These are phyloP conservation scores for Tieghemiomyces parasiticus DNA, from an alignment of 192 early-diverging fungal species.

Conservation along the genomic window DNA sequence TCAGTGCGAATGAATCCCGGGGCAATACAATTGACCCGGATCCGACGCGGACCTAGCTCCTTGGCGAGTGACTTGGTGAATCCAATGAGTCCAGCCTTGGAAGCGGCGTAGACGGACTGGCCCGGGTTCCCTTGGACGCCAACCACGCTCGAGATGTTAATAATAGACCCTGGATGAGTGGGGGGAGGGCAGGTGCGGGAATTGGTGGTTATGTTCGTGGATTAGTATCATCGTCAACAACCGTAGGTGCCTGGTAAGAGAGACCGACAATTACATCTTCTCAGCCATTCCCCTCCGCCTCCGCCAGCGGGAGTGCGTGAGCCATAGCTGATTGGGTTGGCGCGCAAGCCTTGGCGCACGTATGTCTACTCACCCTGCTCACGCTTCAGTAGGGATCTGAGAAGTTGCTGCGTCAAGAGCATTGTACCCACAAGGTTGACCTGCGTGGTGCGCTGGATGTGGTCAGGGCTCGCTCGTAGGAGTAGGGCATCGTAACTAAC, in stretches of 20 bases:
- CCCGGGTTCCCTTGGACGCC: constrained; percentile 60
- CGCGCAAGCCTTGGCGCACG: background rate
- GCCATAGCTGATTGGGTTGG: too few relatives aligned
- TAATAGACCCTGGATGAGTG: constrained; percentile 38
- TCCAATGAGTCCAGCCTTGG: constrained; percentile 74
- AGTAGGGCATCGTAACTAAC: constrained; percentile 38
- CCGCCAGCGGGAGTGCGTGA: too few relatives aligned
- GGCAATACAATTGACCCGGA: constrained; percentile 69
- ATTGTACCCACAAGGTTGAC: constrained; percentile 64
- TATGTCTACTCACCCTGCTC: constrained; percentile 24
- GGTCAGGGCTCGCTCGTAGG: constrained; percentile 23
- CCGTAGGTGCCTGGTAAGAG: too few relatives aligned
- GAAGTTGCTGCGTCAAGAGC: constrained; percentile 29
- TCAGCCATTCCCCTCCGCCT: too few relatives aligned
- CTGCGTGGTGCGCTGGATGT: constrained; percentile 38
- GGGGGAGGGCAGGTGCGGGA: too few relatives aligned
- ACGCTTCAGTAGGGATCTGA: constrained; percentile 39
- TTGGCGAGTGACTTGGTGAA: constrained; percentile 72
- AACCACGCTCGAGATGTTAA: constrained; percentile 75
- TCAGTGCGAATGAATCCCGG: constrained; percentile 81
- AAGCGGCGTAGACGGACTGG: constrained; percentile 61
- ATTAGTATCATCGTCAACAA: too few relatives aligned
- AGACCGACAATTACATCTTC: too few relatives aligned
- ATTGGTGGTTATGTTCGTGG: too few relatives aligned
- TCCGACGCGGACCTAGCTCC: constrained; percentile 52